A percentile compares a stretch with the other conserved stretches of the same genome.
Conservation (phyloP, 495 filamentous ascomycete species). For the Aspergillus asperescens region DNA sequence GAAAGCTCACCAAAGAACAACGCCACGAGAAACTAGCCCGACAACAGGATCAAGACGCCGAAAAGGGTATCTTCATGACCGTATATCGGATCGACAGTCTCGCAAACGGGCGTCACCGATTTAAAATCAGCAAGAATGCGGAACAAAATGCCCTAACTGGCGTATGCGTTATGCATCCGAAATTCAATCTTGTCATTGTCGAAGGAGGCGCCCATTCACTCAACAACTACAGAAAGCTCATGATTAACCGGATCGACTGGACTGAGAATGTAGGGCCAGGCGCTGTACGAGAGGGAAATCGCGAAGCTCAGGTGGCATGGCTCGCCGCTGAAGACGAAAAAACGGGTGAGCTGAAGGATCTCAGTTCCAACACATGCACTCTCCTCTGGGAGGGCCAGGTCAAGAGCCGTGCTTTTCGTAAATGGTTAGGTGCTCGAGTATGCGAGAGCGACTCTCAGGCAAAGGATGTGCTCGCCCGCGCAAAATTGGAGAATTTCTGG, state of each 20-base stretch:
- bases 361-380: constrained; percentile 70
- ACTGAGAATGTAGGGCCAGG: constrained; percentile 74
- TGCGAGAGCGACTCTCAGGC: constrained; percentile 88
- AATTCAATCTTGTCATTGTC: constrained; percentile 81
- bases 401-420: constrained; percentile 70
- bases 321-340: constrained; percentile 72
- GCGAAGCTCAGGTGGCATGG: constrained; percentile 62
- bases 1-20: constrained; percentile 88
- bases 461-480: constrained; percentile 67
- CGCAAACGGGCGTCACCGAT: constrained; percentile 84
- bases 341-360: constrained; percentile 66
- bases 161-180: constrained; percentile 81
- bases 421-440: constrained; percentile 71
- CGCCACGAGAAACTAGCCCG: constrained; percentile 73
- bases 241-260: constrained; percentile 93
- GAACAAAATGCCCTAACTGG: constrained; percentile 82
- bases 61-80: constrained; percentile 72
- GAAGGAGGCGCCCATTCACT: constrained; percentile 82
- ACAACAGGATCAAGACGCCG: constrained; percentile 83
- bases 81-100: constrained; percentile 88
- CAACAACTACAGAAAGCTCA: constrained; percentile 78
- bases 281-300: constrained; percentile 54
- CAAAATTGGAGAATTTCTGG: constrained; percentile 96
- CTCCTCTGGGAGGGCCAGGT: constrained; percentile 85
- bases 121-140: constrained; percentile 86